Evolutionary conservation across 2,329 filamentous ascomycete species (phyloP), one percentile per base, ranked within the genome.

Genomic region (Fusarium oligoseptatum): DNA sequence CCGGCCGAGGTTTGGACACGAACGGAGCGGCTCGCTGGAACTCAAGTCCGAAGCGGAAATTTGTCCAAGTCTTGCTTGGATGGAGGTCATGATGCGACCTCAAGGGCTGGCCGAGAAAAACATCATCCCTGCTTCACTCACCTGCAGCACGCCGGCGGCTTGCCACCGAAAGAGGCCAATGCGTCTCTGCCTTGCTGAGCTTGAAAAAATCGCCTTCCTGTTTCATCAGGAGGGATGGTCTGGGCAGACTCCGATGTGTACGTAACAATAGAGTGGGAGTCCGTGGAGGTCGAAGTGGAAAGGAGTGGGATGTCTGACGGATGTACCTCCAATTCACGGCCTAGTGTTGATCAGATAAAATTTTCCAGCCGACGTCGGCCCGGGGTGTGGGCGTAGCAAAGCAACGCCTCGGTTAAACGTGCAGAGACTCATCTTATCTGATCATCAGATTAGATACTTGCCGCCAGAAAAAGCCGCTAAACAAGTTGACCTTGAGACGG

Each of bases 391-490:
- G 41, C 10, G 17, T 71, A 75, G 60, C 37, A 60, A 60, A 27
- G 8, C 37, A 64, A 34, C 32, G 52, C 43, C 34, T 27, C 12
- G 37, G 41, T 37, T 60, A 34, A 69, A 50, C 48, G 20, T 41
- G 48, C 52, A 52, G 72, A 63, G 55, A 41, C 66, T 76, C 79
- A 85, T 85, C 83, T 85, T 83, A 85, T 85, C 83, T 80, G 83
- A 85, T 85, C 75, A 85, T 85, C 83, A 83, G 83, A 85, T 85
- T 83, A 85, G 81, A 83, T 84, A 80, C 68, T 75, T 67, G 36
- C 48, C 39, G 37, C 66, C 24, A 73, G 50, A 65, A 71, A 57
- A 66, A 34, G 45, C 63, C 73, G 48, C 69, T 64, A 73, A 52
- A 70, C 52, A 67, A 22, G n/a, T 66, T 64, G 67, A 41, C 50